A percentile compares a stretch with the other conserved stretches of the same genome.
Conservation (phyloP, 352 stramenopile genomes). For the Albugo laibachii region DNA sequence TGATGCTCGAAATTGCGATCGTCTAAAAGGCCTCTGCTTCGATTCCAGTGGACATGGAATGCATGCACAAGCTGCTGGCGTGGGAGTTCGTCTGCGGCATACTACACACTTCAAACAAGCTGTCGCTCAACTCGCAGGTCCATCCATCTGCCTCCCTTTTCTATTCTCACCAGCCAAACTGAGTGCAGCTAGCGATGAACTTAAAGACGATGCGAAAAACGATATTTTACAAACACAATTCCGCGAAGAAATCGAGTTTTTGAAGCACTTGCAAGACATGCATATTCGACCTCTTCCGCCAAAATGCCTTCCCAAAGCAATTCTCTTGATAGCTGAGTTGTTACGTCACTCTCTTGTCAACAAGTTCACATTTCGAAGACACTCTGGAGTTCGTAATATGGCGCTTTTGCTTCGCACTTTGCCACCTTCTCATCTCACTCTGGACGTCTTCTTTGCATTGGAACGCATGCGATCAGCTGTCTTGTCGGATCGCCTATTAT, state of each 20-base stretch:
- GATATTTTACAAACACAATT: slow-evolving; percentile 21
- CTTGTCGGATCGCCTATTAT: slow-evolving; percentile 53
- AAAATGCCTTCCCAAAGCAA: slow-evolving; percentile 46
- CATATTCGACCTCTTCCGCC: slow-evolving; percentile 51
- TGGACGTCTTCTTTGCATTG: slow-evolving; percentile 42
- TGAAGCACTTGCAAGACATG: slow-evolving; percentile 51
- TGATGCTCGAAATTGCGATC: slow-evolving; percentile 40
- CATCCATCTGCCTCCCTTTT: slow-evolving; percentile 38
- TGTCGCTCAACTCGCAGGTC: slow-evolving; percentile 37
- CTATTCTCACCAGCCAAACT: slow-evolving; percentile 14
- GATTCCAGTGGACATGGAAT: slow-evolving; percentile 52
- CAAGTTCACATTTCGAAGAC: slow-evolving; percentile 70
- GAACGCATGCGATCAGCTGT: slow-evolving; percentile 53
- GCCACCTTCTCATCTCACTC: slow-evolving; percentile 39
- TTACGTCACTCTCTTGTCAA: slow-evolving; percentile 75
- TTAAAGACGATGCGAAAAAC: no score
- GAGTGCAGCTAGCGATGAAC: neutral
- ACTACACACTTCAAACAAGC: slow-evolving; percentile 54
- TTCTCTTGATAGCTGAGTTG: slow-evolving; percentile 61
- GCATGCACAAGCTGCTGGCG: slow-evolving; percentile 31
- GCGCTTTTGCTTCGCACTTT: slow-evolving; percentile 46
- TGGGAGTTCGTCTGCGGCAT: slow-evolving; percentile 31
- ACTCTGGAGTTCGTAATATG: slow-evolving; percentile 51
- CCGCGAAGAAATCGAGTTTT: slow-evolving; percentile 50
- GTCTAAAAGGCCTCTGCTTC: slow-evolving; percentile 34